These are phyloP conservation scores for Penicillium ochrochloron DNA, from an alignment of 495 filamentous ascomycete species.

Conservation along the genomic window DNA sequence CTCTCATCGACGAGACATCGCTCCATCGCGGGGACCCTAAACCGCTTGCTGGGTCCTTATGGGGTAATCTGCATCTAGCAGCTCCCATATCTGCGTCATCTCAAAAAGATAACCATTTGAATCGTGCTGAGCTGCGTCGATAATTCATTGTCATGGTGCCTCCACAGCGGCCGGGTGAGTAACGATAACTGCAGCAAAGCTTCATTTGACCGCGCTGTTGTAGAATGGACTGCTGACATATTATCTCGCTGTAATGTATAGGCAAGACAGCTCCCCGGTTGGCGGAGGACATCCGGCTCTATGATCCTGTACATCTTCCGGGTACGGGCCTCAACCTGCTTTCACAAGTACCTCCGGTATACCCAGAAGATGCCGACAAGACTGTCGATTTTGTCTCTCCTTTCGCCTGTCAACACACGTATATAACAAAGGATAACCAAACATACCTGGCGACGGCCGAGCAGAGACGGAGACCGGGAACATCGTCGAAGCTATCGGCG, in stretches of 20 bases:
- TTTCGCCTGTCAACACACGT: constrained; percentile 58
- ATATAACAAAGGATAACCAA: constrained; percentile 58
- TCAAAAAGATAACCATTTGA: not conserved
- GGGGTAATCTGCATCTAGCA: constrained; percentile 14
- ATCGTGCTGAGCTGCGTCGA: constrained; percentile 18
- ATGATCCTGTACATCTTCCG: constrained; percentile 57
- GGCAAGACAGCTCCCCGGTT: constrained; percentile 69
- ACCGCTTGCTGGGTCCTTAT: constrained; percentile 10
- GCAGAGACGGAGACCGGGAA: constrained; percentile 39
- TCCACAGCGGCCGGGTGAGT: constrained; percentile 43
- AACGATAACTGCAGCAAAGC: constrained; percentile 1
- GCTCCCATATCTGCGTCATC: constrained; percentile 9
- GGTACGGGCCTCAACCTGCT: constrained; percentile 57
- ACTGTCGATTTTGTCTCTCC: constrained; percentile 40
- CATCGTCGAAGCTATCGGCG: constrained; percentile 55
- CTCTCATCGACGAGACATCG: constrained; percentile 16
- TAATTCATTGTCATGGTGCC: constrained; percentile 38
- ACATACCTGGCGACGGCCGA: constrained; percentile 48
- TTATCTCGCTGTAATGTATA: constrained; percentile 22
- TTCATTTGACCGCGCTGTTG: not conserved
- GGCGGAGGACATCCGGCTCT: constrained; percentile 58
- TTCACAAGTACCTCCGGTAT: constrained; percentile 54
- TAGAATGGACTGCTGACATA: constrained; percentile 11
- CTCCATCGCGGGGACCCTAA: constrained; percentile 1
- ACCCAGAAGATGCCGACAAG: constrained; percentile 36